Percentiles rank a stretch among this genome's conserved stretches.
phyloP scores from a whole-genome alignment of 1,139 yeast species.

The Geotrichum fermentans region DNA sequence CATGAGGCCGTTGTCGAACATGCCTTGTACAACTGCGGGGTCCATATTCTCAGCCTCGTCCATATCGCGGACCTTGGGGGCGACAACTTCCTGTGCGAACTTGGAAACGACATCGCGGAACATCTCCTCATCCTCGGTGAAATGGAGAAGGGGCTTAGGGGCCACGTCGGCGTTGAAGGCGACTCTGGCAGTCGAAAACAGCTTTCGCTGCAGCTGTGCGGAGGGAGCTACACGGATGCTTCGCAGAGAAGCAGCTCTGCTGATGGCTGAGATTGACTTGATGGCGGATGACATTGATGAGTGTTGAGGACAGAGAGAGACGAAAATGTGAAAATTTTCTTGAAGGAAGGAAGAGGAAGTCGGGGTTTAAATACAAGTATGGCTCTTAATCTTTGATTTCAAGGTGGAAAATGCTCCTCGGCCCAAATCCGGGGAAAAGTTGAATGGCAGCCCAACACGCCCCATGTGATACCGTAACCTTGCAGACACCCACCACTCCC shows the following conservation, averaged over 20 bases:
- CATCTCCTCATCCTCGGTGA: conserved; percentile 43
- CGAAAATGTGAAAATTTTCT: not conserved
- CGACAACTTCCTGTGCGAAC: conserved; percentile 41
- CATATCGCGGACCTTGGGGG: conserved; percentile 42
- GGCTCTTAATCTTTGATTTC: too few relatives aligned
- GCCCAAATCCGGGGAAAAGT: not conserved
- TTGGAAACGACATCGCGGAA: conserved; percentile 40
- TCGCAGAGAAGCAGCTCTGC: not conserved
- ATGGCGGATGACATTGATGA: not conserved
- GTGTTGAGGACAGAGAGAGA: not conserved
- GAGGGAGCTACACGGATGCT: not conserved
- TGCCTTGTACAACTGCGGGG: conserved; percentile 34
- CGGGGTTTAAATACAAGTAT: not conserved
- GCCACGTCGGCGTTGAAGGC: not conserved
- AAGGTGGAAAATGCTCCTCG: too few relatives aligned
- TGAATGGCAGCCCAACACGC: not conserved
- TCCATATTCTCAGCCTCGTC: conserved; percentile 44
- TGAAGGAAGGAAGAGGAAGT: not conserved
- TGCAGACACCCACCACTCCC: too few relatives aligned
- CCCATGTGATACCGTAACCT: too few relatives aligned
- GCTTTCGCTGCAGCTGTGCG: not conserved
- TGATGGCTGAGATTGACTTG: not conserved
- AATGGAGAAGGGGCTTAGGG: conserved; percentile 21
- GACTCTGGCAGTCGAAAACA: not conserved
- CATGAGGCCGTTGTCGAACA: conserved; percentile 44